Evolutionary conservation across 805 yeast species (phyloP).

Genomic region (Maudiozyma pseudohumilis): DNA sequence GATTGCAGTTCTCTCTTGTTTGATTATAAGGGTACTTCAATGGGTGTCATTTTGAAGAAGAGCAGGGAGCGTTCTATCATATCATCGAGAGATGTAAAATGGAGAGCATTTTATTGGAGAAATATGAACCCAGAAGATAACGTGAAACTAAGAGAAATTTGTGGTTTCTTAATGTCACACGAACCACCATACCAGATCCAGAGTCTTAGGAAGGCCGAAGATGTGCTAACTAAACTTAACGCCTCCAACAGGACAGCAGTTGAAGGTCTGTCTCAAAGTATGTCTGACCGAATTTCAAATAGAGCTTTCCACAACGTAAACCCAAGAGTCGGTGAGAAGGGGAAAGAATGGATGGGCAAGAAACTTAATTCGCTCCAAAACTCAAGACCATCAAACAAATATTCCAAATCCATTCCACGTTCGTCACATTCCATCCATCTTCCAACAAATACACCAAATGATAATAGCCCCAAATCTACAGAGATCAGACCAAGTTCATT

Average conservation of each 20-base stretch:
- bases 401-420: neutral
- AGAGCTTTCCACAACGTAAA: neutral
- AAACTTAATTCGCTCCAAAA: neutral
- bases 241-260: no score
- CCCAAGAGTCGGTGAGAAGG: neutral
- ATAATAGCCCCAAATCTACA: neutral
- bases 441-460: neutral
- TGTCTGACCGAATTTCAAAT: neutral
- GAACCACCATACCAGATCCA: neutral
- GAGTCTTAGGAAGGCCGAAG: no score
- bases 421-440: neutral
- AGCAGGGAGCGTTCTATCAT: slow-evolving; percentile 7
- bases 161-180: neutral
- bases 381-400: no score
- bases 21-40: slow-evolving; percentile 9
- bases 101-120: neutral
- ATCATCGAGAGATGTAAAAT: neutral
- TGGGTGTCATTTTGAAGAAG: slow-evolving; percentile 14
- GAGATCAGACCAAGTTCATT: neutral
- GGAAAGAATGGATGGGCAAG: neutral
- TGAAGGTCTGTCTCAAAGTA: neutral
- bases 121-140: neutral
- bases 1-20: slow-evolving; percentile 15
- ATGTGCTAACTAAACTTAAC: no score
- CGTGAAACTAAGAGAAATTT: neutral